Conservation (phyloP, 805 yeast species). For the Kregervanrija delftensis region DNA sequence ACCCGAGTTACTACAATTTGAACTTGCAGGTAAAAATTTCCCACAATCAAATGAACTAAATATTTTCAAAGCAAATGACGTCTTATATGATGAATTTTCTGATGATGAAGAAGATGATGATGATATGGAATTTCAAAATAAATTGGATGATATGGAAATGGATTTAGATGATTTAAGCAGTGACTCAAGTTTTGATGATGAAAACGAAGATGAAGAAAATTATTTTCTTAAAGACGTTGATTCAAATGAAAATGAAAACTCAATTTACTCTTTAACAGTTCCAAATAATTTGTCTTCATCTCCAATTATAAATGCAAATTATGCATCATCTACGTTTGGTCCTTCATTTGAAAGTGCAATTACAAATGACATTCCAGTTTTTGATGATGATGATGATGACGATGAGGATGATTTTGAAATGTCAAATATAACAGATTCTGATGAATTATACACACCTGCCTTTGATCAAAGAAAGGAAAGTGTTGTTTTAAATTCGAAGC, state of each 20-base stretch:
- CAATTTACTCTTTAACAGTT: constrained; percentile 23
- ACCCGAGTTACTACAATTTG: constrained; percentile 23
- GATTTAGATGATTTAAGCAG: constrained; percentile 24
- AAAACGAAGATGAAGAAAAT: constrained; percentile 11
- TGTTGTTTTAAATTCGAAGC: constrained; percentile 15
- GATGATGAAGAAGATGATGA: constrained; percentile 28
- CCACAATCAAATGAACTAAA: constrained; percentile 28
- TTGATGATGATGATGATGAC: constrained; percentile 13
- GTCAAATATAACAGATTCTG: constrained; percentile 9
- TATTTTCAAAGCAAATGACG: constrained; percentile 25
- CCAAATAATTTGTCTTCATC: constrained; percentile 11
- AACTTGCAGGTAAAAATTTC: constrained; percentile 20
- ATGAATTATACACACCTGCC: constrained; percentile 25
- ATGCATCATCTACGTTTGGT: neutral
- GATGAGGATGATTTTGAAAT: constrained; percentile 12
- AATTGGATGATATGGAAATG: constrained; percentile 24
- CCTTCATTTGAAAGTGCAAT: no score
- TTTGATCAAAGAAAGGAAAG: constrained; percentile 24
- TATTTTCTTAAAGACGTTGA: constrained; percentile 15
- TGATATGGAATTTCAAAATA: constrained; percentile 20
- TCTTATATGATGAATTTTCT: constrained; percentile 24
- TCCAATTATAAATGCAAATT: neutral
- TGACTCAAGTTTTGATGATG: constrained; percentile 20
- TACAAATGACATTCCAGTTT: neutral
- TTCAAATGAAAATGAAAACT: constrained; percentile 10